Evolutionary conservation across 306 rosid species (phyloP).

Genomic region (Quercus aquifolioides): DNA sequence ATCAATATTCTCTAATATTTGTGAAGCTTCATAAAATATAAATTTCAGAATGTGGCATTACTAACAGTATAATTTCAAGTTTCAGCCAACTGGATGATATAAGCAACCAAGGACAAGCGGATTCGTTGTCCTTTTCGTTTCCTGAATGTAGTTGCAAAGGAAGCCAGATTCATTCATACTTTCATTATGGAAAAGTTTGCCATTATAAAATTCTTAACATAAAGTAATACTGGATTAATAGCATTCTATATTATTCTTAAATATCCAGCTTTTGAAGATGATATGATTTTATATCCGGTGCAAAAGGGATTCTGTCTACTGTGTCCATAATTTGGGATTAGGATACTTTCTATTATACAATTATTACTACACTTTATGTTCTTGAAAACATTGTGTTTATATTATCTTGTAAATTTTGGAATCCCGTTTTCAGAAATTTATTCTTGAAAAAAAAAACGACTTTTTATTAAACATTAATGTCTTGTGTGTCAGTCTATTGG

Average conservation of each 20-base stretch:
- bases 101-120: background rate
- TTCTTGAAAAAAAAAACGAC: no score
- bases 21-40: no score
- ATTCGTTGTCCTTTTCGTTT: background rate
- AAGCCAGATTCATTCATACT: slow-evolving; percentile 29
- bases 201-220: background rate
- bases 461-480: no score
- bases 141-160: slow-evolving; percentile 29
- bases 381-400: no score
- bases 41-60: no score
- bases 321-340: background rate
- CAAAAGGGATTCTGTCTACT: background rate
- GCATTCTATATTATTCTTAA: slow-evolving; percentile 3
- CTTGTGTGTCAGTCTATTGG: no score
- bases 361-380: no score
- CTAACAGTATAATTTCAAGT: no score
- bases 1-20: no score
- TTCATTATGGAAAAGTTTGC: background rate
- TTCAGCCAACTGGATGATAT: background rate
- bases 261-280: background rate
- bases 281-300: background rate
- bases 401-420: no score
- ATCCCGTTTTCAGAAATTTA: no score
- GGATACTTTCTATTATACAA: background rate
- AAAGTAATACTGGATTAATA: background rate